Evolutionary conservation across 2,329 filamentous ascomycete species (phyloP).

Genomic region (Rhinocladiella mackenziei): DNA sequence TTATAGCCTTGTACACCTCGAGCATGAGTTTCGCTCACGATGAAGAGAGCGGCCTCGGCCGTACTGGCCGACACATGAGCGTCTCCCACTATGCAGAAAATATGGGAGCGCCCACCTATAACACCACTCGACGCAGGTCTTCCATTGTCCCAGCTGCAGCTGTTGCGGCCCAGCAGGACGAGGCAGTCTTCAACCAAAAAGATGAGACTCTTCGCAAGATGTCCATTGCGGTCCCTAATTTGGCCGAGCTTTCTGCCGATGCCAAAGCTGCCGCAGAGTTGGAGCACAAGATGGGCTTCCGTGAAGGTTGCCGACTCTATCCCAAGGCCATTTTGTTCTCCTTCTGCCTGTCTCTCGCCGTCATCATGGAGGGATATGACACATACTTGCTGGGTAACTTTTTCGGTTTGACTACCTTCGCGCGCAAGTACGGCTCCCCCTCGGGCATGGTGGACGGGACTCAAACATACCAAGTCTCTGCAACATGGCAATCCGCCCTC

Average conservation of each 20-base stretch:
- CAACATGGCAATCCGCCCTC: constrained; percentile 45
- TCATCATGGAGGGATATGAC: constrained; percentile 31
- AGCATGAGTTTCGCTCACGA: constrained; percentile 25
- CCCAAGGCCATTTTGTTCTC: constrained; percentile 54
- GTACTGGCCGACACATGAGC: constrained; percentile 25
- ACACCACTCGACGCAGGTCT: constrained; percentile 26
- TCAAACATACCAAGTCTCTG: constrained; percentile 21
- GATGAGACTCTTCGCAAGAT: constrained; percentile 31
- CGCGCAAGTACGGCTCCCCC: constrained; percentile 22
- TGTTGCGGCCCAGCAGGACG: constrained; percentile 18
- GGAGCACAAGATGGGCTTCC: constrained; percentile 33
- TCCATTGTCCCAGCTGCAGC: constrained; percentile 27
- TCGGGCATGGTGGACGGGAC: constrained; percentile 22
- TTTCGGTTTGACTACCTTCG: constrained; percentile 27
- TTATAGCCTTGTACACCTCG: too few species aligned
- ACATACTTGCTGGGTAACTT: constrained; percentile 31
- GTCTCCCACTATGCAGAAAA: constrained; percentile 28
- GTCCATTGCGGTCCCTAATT: constrained; percentile 29
- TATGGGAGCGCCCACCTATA: constrained; percentile 19
- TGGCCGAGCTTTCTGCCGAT: constrained; percentile 28
- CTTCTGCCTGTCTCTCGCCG: constrained; percentile 26
- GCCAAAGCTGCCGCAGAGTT: constrained; percentile 26
- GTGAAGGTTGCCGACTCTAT: constrained; percentile 75
- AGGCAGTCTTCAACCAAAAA: constrained; percentile 27
- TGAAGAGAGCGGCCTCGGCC: constrained; percentile 23